phyloP scores from a whole-genome alignment of 2,329 filamentous ascomycete genomes.

The Verticillium tricorpus region DNA sequence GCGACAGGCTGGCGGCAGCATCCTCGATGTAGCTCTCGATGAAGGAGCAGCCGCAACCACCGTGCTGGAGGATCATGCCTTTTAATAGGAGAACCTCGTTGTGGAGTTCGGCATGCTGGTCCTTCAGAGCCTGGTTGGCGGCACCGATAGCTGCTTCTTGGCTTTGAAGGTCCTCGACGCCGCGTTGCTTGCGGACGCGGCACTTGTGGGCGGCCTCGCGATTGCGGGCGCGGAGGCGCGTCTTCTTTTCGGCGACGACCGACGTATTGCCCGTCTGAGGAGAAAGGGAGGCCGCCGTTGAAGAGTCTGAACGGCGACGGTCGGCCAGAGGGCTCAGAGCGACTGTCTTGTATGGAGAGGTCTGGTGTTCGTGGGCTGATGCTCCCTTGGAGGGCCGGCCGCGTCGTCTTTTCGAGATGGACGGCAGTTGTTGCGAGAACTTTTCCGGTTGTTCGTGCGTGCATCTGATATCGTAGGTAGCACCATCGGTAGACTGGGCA shows the following conservation, averaged over 20 bases:
- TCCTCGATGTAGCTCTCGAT: slow-evolving; percentile 10
- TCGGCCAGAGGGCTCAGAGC: not conserved
- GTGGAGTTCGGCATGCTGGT: slow-evolving; percentile 5
- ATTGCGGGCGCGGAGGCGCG: slow-evolving; percentile 10
- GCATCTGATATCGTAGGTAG: too few species aligned
- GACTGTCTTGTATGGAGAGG: not conserved
- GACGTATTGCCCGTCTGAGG: not conserved
- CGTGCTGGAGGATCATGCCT: slow-evolving; percentile 12
- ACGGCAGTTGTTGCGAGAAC: not conserved
- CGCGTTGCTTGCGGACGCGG: slow-evolving; percentile 12
- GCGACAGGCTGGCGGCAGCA: not conserved
- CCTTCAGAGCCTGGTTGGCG: slow-evolving; percentile 6
- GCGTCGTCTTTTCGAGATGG: not conserved
- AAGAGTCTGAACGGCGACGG: not conserved
- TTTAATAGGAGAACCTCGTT: slow-evolving; percentile 12
- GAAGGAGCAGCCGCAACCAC: slow-evolving; percentile 9
- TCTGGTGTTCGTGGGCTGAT: not conserved
- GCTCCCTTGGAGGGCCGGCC: not conserved
- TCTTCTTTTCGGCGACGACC: slow-evolving; percentile 3
- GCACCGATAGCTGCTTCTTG: slow-evolving; percentile 13
- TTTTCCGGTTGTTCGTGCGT: not conserved
- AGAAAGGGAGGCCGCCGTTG: not conserved
- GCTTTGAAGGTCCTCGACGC: slow-evolving; percentile 9
- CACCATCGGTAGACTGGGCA: too few species aligned
- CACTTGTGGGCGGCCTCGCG: slow-evolving; percentile 14